Base-by-base conservation (phyloP, 225 moss, liverwort and hornwort species). In the Takakia lepidozioides region DNA sequence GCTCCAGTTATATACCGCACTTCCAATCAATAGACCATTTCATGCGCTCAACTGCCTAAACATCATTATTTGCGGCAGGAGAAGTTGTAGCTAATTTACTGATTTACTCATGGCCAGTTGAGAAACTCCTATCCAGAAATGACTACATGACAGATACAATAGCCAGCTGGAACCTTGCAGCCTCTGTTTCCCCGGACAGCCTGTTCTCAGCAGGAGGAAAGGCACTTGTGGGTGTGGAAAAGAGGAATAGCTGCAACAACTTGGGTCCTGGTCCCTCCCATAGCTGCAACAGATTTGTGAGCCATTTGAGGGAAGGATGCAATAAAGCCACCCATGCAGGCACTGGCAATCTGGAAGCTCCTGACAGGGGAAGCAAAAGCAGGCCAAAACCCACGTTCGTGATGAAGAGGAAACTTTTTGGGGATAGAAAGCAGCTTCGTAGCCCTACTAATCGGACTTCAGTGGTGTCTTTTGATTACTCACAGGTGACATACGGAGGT, bases 391-490 rank as follows among this genome's bases (percentile, higher is more conserved):
- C 45, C 34, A 19, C 34, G 10, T 58, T 30, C 16, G 2, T 58
- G 5, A 14, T 58, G 29, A 58, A 58, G 46, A 17, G 47, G 19
- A 46, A 58, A 13, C 57, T 58, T 6, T 58, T 32, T 22, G 19
- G 44, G 30, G 29, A 35, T n/a, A n/a, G n/a, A n/a, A n/a, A n/a
- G n/a, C n/a, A n/a, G n/a, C n/a, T n/a, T n/a, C n/a, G n/a, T n/a
- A 29, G 15, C 48, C 43, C 43, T 8, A 22, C 22, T 9, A 38
- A 30, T 20, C 19, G 22, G 15, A 44, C 43, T 27, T 16, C 29
- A 18, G 29, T 57, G 8, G 43, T 46, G 8, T 13, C 25, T 0
- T 57, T 57, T 30, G 56, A 57, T 29, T 57, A 57, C 28, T n/a
- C 28, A 14, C 56, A 57, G 56, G 56, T 57, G 23, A 23, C 6